These are phyloP conservation scores for Aspergillus olivimuriae DNA, from an alignment of 495 filamentous ascomycete species.

Conservation along the genomic window DNA sequence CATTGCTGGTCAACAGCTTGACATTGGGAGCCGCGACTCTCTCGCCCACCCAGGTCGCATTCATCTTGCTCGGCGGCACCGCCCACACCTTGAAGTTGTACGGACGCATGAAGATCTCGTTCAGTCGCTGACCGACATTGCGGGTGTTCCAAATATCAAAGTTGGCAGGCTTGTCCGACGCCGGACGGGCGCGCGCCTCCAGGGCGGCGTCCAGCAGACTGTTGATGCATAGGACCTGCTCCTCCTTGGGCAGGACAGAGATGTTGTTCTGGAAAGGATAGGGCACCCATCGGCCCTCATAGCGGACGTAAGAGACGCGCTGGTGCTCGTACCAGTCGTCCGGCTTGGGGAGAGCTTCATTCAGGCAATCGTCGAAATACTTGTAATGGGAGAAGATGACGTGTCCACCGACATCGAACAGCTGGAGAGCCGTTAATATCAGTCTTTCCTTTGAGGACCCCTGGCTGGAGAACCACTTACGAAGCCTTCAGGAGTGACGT, in stretches of 20 bases:
- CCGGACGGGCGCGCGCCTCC: conserved; percentile 72
- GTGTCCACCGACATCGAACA: conserved; percentile 98
- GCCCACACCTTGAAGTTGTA: conserved; percentile 99
- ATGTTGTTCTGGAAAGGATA: conserved; percentile 99
- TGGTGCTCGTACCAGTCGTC: conserved; percentile 97
- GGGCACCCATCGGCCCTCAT: conserved; percentile 91
- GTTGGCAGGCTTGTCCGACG: conserved; percentile 84
- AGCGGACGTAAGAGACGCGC: conserved; percentile 97
- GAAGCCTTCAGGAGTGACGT: conserved; percentile 94
- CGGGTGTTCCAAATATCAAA: conserved; percentile 99
- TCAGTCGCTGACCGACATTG: conserved; percentile 83
- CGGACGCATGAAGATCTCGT: conserved; percentile 96
- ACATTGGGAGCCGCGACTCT: conserved; percentile 95
- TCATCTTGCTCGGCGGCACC: conserved; percentile 93
- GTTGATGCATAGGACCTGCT: conserved; percentile 91
- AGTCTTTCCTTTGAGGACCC: not conserved
- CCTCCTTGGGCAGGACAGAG: conserved; percentile 94
- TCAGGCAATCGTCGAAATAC: conserved; percentile 98
- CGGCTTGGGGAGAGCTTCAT: conserved; percentile 88
- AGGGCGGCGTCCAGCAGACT: conserved; percentile 95
- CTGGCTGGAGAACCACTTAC: no score
- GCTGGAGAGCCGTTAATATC: conserved; percentile 44
- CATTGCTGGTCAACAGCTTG: conserved; percentile 91
- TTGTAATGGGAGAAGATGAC: conserved; percentile 99
- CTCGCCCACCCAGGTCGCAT: conserved; percentile 85